Conservation (phyloP, 192 early-diverging fungal species). For the Coemansia sp. region DNA sequence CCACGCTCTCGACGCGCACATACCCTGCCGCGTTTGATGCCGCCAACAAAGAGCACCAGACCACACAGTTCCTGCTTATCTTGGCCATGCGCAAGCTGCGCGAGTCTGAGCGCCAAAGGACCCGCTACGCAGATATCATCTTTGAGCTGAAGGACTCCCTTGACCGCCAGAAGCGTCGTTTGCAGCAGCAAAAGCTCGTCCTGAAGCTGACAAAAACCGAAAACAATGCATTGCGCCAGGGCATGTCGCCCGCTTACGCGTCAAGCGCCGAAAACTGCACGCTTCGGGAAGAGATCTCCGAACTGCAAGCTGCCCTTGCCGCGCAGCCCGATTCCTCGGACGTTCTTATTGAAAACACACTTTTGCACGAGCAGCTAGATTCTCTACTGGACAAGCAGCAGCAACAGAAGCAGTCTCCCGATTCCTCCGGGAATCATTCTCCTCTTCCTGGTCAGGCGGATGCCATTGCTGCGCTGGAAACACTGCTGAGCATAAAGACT, state of each 20-base stretch:
- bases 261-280: conserved; percentile 42
- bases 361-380: conserved; percentile 40
- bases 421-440: not conserved
- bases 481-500: conserved; percentile 23
- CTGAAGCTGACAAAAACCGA: conserved; percentile 41
- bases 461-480: conserved; percentile 25
- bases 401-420: not conserved
- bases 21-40: not conserved
- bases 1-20: not conserved
- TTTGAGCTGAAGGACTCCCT: conserved; percentile 50
- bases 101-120: conserved; percentile 55
- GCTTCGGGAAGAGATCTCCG: conserved; percentile 46
- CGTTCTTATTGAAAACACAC: conserved; percentile 46
- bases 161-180: conserved; percentile 36
- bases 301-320: conserved; percentile 32
- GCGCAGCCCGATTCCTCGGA: conserved; percentile 46
- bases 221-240: conserved; percentile 29
- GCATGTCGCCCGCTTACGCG: conserved; percentile 16
- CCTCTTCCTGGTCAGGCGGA: conserved; percentile 17
- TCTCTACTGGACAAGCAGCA: conserved; percentile 1
- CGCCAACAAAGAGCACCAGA: conserved; percentile 32
- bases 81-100: conserved; percentile 56
- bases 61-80: conserved; percentile 46
- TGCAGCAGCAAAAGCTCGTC: conserved; percentile 46
- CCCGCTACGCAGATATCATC: conserved; percentile 50